Evolutionary conservation across 805 yeast genomes (phyloP), one percentile per base, ranked within the genome.

Genomic region (Naumovozyma baii): DNA sequence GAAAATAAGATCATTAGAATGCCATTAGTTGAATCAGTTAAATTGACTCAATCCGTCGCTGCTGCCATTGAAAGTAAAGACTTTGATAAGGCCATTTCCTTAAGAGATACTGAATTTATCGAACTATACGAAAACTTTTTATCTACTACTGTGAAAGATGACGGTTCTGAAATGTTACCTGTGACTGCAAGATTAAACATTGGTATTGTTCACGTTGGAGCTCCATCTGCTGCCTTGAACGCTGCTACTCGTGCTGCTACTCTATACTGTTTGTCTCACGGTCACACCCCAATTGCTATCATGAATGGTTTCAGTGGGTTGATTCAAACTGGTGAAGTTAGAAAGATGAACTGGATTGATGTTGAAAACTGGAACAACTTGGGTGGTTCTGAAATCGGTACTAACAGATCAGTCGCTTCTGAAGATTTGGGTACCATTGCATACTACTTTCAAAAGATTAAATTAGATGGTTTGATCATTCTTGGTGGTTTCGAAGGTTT

Each of bases 401-500:
- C 98, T 26, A 92, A 92, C 70, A 75, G 98, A 56, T 69, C 80
- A 33, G 70, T 86, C 25, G 98, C 98, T 16, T 68, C 72, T 25
- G 80, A 76, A 39, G 96, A 90, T 61, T 63, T 85, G 51, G 98
- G 98, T 38, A 75, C 86, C 59, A 79, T 88, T 51, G 95, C 98
- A 2, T 90, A 78, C 66, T 84, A 88, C 62, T 80, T 92, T 72
- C 95, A 90, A 61, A 86, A 86, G 64, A 80, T 79, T 62, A 67
- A 74, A 41, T 78, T 92, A 57, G 92, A 92, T 57, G 98, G 97
- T 31, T 72, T 90, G 48, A 74, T 92, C 45, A 72, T 92, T 42
- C 79, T 92, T 45, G 99, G 99, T 50, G 98, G 98, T 1, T 92
- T 88, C 57, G 98, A 92, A 69, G 97, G 96, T n/a, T 92, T 80